phyloP scores from a whole-genome alignment of 2,329 filamentous ascomycete genomes.

The Neobulgaria alba region DNA sequence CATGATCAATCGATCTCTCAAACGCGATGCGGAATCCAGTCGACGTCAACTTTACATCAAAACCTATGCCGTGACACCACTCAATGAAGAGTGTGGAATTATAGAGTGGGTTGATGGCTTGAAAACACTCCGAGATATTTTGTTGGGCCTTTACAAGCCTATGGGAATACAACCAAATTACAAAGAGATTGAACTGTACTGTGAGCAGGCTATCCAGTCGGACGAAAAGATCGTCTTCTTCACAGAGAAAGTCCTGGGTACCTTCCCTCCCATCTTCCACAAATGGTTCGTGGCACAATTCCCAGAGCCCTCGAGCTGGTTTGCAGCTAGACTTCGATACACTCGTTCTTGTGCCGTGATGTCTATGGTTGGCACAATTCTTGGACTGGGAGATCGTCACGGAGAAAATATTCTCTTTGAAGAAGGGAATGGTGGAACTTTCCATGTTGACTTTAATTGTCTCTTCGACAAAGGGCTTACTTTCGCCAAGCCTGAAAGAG shows the following conservation, averaged over 20 bases:
- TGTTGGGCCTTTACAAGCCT: slow-evolving; percentile 69
- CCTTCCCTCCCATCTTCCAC: slow-evolving; percentile 77
- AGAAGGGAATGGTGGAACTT: slow-evolving; percentile 84
- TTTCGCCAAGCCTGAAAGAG: slow-evolving; percentile 87
- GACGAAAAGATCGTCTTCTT: slow-evolving; percentile 61
- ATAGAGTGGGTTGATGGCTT: slow-evolving; percentile 99
- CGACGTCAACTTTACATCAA: slow-evolving; percentile 89
- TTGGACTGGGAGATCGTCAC: slow-evolving; percentile 89
- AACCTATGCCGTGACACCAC: slow-evolving; percentile 90
- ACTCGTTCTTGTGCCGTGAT: slow-evolving; percentile 94
- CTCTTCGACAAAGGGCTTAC: slow-evolving; percentile 97
- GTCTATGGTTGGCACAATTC: slow-evolving; percentile 97
- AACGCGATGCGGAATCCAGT: slow-evolving; percentile 83
- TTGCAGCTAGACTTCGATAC: slow-evolving; percentile 78
- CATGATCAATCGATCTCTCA: slow-evolving; percentile 93
- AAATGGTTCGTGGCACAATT: slow-evolving; percentile 96
- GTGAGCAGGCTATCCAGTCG: slow-evolving; percentile 53
- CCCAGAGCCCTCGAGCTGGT: slow-evolving; percentile 87
- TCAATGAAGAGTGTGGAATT: slow-evolving; percentile 95
- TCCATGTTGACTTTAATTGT: slow-evolving; percentile 99
- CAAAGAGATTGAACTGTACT: slow-evolving; percentile 50
- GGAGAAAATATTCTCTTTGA: slow-evolving; percentile 96
- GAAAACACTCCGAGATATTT: slow-evolving; percentile 85
- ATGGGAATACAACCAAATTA: slow-evolving; percentile 67
- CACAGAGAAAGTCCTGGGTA: slow-evolving; percentile 51